Base-by-base conservation (phyloP, 495 filamentous ascomycete genomes). In the Peziza echinospora region DNA sequence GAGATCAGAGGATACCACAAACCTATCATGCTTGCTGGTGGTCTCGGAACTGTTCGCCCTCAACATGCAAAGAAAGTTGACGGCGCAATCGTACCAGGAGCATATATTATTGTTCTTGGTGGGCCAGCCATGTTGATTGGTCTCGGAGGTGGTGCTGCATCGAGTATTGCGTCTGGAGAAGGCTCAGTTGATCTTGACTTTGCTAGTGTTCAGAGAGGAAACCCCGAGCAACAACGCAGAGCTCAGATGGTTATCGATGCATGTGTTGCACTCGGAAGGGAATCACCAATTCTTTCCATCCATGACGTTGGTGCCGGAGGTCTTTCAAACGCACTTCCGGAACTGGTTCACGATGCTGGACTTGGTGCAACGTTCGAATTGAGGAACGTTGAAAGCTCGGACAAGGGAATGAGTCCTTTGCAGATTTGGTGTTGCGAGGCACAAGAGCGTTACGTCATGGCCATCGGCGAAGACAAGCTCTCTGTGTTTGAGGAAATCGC, bases 351-450 rank as follows among this genome's bases (percentile, higher is more conserved):
- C 50, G 89, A 97, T 59, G 82, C 85, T 23, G 80, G 82, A 0
- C 73, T 82, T 45, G 89, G 89, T 24, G 89, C 82, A 19, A 75
- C 70, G 2, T 93, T 97, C 52, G 89, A 96, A 60, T 73, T 97
- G 1, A 74, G 91, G 45, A 80, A 94, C 56, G 69, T 97, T 19
- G 85, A 93, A 52, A 93, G 70, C 58, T 80, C 83, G 0, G 91
- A 96, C 59, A 71, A 66, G 28, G 77, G 84, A 55, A 86, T 94
- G 81, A 92, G 83, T 60, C 86, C 87, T 21, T 71, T 93, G 55
- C 80, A 94, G 59, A 92, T 96, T 26, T 96, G 86, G 87, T 93
- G 86, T 64, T 87, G 82, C 53, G 86, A 94, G 55, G 91, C 89
- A 2, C 89, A 97, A 54, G 89, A 97, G 62, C 69, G 89, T 57